Percentiles rank a stretch among this genome's conserved stretches.
phyloP scores from a whole-genome alignment of 2,329 filamentous ascomycete genomes.

The Epichloe bromicola region DNA sequence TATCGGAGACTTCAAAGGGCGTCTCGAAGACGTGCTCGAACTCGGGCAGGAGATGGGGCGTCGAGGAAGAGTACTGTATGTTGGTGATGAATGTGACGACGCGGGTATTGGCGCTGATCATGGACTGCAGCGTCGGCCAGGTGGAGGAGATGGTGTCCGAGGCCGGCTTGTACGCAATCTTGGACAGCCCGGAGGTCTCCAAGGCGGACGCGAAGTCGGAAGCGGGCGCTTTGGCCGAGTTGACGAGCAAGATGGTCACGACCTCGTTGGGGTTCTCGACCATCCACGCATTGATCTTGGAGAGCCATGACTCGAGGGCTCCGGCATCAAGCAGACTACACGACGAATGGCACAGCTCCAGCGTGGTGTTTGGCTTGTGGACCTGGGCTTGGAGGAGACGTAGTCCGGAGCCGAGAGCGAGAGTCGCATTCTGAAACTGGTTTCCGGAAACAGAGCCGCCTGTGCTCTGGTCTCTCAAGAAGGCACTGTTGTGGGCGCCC shows the following conservation, averaged over 20 bases:
- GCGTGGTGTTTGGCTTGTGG: conserved; percentile 44
- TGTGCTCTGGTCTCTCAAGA: conserved; percentile 51
- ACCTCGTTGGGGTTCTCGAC: conserved; percentile 59
- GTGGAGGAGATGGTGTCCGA: conserved; percentile 26
- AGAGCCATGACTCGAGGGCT: conserved; percentile 49
- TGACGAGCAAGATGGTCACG: conserved; percentile 61
- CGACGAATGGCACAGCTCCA: conserved; percentile 57
- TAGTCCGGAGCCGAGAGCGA: conserved; percentile 57
- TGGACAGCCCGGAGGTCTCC: conserved; percentile 43
- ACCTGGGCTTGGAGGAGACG: conserved; percentile 61
- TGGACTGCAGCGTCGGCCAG: conserved; percentile 60
- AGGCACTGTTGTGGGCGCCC: conserved; percentile 63
- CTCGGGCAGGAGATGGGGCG: conserved; percentile 49
- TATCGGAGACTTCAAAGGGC: conserved; percentile 47
- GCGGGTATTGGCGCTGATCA: conserved; percentile 52
- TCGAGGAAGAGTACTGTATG: conserved; percentile 25
- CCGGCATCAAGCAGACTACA: conserved; percentile 60
- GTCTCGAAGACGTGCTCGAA: conserved; percentile 63
- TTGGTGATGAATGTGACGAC: conserved; percentile 58
- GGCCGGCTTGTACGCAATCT: conserved; percentile 46
- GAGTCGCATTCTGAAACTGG: conserved; percentile 61
- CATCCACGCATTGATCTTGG: conserved; percentile 54
- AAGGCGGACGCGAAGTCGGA: conserved; percentile 42
- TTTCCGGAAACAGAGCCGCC: conserved; percentile 53
- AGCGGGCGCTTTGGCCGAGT: conserved; percentile 46